Base-by-base conservation (phyloP, 2,329 filamentous ascomycete genomes). In the Chaetoscypha palmicola region DNA sequence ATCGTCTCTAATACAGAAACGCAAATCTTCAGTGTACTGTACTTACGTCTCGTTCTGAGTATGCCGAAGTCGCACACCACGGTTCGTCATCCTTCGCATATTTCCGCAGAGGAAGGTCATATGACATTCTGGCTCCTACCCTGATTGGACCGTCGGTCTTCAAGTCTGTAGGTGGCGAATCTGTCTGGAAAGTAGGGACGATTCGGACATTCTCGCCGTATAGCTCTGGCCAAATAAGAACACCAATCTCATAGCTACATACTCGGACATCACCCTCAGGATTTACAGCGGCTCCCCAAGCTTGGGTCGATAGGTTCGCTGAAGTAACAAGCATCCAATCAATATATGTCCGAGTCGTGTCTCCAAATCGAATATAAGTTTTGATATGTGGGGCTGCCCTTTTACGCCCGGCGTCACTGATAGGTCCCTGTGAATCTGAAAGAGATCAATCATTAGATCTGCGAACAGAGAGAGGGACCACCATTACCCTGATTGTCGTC, bases 231-330 rank as follows among this genome's bases (percentile, higher is more conserved):
- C 88, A 94, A 0, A 94, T 73, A 36, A 94, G 60, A 1, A 95
- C 86, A 0, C 89, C 89, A 23, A 87, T 75, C 62, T 95, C 89
- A 69, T 83, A 95, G 22, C 86, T 92, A 46, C 83, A 80, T 21
- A 94, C 77, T 26, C 81, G 74, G 22, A 88, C 67, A 55, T 86
- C 75, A 1, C 76, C 77, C 0, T 70, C 67, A 2, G 68, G 9
- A 48, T 74, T 77, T 1, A 61, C 62, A 2, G 74, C 69, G 28
- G 83, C 79, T 1, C 89, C 89, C 90, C 89, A 95, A 0, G 89
- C 89, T 64, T 94, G 88, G 49, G 82, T 91, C 1, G 86, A 92
- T 2, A 95, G 63, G 54, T 94, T 95, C n/a, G 89, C 88, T n/a
- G 86, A 92, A 0, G 87, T 94, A 2, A 94, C 62, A 51, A 95